Evolutionary conservation across 2,329 filamentous ascomycete species (phyloP).

Genomic region (Apiospora marii): DNA sequence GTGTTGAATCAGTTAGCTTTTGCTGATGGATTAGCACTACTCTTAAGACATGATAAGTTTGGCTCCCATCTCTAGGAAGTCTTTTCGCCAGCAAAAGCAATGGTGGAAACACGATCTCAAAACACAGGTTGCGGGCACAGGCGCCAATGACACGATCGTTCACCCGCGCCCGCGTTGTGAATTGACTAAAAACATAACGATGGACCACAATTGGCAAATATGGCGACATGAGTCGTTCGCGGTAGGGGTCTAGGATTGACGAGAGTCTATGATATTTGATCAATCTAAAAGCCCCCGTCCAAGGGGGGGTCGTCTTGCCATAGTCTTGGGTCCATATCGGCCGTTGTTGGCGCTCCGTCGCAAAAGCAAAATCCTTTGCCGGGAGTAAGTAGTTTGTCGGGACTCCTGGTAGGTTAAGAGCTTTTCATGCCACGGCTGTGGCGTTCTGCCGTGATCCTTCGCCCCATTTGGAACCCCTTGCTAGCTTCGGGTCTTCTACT

Average conservation of each 20-base stretch:
- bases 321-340: not conserved
- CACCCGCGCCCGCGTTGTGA: not conserved
- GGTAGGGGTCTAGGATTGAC: not conserved
- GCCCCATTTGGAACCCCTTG: not conserved
- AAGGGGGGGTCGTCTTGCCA: not conserved
- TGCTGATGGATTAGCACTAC: not conserved
- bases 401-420: no score
- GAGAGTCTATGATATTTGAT: not conserved
- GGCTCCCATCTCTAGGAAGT: not conserved
- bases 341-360: not conserved
- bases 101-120: not conserved
- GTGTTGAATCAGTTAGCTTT: not conserved
- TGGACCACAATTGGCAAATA: no score
- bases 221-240: not conserved
- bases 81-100: not conserved
- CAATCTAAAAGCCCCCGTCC: not conserved
- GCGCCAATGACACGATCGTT: not conserved
- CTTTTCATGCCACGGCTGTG: not conserved
- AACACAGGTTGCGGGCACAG: accelerated
- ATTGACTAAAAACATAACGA: not conserved
- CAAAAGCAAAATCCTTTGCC: not conserved
- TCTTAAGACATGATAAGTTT: not conserved
- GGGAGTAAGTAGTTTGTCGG: not conserved
- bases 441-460: no score
- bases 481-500: not conserved